A percentile compares a stretch with the other conserved stretches of the same genome.
Conservation (phyloP, 2,329 filamentous ascomycete species). For the Amesomyces nigricolor region DNA sequence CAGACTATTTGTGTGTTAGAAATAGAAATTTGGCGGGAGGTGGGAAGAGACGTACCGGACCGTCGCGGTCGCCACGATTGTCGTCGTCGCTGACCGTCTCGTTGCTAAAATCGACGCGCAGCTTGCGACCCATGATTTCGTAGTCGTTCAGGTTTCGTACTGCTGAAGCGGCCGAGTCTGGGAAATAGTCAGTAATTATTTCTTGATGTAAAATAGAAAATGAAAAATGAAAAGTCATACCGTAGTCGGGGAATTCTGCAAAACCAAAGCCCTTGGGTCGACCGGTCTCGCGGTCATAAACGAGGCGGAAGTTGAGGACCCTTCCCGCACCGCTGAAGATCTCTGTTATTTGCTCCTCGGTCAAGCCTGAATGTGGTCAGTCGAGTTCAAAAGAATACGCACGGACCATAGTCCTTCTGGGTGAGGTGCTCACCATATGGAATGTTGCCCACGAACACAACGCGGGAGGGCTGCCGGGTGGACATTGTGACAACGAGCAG, state of each 20-base stretch:
- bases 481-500: constrained; percentile 49
- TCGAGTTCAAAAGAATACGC: not conserved
- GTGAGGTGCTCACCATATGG: constrained; percentile 60
- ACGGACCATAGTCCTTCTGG: not conserved
- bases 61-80: constrained; percentile 35
- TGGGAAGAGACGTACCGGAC: constrained; percentile 17
- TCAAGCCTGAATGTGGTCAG: constrained; percentile 60
- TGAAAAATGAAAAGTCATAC: constrained; percentile 39
- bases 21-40: constrained; percentile 8
- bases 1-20: constrained; percentile 7
- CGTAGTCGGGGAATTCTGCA: constrained; percentile 88
- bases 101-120: constrained; percentile 93
- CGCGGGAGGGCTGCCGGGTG: constrained; percentile 68
- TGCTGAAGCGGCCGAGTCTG: constrained; percentile 79
- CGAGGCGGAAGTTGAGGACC: constrained; percentile 84
- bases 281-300: constrained; percentile 93
- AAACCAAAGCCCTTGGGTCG: constrained; percentile 96
- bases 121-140: constrained; percentile 89
- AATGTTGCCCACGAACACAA: constrained; percentile 82
- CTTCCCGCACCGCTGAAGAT: constrained; percentile 88
- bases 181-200: constrained; percentile 2
- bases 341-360: constrained; percentile 91
- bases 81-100: constrained; percentile 73
- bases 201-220: not conserved
- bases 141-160: constrained; percentile 93